A percentile compares a stretch with the other conserved stretches of the same genome.
Evolutionary conservation across 306 rosid species (phyloP).

Genomic region (barrel medic (Medicago truncatula)): DNA sequence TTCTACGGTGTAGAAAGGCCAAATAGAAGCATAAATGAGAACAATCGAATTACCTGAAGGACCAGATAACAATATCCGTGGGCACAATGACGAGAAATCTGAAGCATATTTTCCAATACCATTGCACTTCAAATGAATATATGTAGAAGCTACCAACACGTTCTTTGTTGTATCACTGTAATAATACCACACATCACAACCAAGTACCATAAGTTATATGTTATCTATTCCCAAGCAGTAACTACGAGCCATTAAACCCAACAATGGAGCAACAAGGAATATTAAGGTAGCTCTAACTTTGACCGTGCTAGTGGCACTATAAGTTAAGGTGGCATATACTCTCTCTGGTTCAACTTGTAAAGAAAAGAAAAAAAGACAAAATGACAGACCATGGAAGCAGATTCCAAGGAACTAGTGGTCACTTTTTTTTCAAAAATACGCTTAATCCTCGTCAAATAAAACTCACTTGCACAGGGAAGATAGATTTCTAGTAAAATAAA

Average conservation of each 20-base stretch:
- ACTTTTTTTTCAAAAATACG: not conserved
- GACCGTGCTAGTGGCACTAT: not conserved
- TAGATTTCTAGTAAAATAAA: not conserved
- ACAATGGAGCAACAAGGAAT: slow-evolving; percentile 16
- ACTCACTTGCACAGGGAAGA: not conserved
- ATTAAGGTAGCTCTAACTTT: not conserved
- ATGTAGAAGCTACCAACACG: slow-evolving; percentile 66
- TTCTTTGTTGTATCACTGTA: slow-evolving; percentile 86
- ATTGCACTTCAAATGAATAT: slow-evolving; percentile 80
- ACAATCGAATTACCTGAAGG: slow-evolving; percentile 70
- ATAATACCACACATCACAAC: slow-evolving; percentile 36
- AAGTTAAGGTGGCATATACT: not conserved
- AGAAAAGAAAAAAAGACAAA: not conserved
- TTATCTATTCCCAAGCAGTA: slow-evolving; percentile 14
- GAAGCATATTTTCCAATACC: slow-evolving; percentile 74
- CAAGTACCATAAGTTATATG: slow-evolving; percentile 25
- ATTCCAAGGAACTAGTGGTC: not conserved
- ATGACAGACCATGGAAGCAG: not conserved
- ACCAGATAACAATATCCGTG: slow-evolving; percentile 86
- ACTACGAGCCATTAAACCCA: slow-evolving; percentile 27
- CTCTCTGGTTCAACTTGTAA: not conserved
- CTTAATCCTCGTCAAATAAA: not conserved
- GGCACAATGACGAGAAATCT: slow-evolving; percentile 71
- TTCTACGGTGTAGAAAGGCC: slow-evolving; percentile 11
- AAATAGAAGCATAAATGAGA: slow-evolving; percentile 28